phyloP scores from a whole-genome alignment of 1,284 basidiomycete genomes.

The Athelia psychrophila region DNA sequence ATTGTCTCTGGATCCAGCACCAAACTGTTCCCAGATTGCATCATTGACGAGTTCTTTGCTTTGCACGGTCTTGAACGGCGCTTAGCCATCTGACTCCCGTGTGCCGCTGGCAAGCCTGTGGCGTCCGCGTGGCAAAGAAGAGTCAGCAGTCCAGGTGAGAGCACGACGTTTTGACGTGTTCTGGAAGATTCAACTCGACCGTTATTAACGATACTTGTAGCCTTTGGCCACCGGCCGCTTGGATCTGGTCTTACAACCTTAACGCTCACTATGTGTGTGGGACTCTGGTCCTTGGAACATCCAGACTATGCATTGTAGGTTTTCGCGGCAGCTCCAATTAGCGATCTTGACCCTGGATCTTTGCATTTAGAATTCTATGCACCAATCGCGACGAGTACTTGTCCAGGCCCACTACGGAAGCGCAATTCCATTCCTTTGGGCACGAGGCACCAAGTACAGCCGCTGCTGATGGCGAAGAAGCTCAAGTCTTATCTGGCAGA shows the following conservation, averaged over 20 bases:
- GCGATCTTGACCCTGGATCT: constrained; percentile 7
- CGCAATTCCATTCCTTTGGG: constrained; percentile 59
- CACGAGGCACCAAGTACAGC: constrained; percentile 14
- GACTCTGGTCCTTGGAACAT: constrained; percentile 71
- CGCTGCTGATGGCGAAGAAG: constrained; percentile 19
- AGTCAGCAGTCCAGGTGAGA: not conserved
- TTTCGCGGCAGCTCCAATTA: constrained; percentile 6
- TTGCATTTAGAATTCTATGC: constrained; percentile 56
- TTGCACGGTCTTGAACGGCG: not conserved
- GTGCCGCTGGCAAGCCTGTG: too few relatives aligned
- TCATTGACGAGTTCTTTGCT: too few relatives aligned
- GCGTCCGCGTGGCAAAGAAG: too few relatives aligned
- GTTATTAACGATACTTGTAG: not conserved
- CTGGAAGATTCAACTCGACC: not conserved
- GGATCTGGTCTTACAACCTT: not conserved
- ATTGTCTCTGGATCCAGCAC: too few relatives aligned
- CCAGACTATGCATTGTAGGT: constrained; percentile 76
- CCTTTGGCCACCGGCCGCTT: not conserved
- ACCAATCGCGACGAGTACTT: constrained; percentile 77
- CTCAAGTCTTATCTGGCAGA: constrained; percentile 63
- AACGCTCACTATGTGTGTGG: constrained; percentile 63
- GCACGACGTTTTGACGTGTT: not conserved
- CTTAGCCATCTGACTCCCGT: too few relatives aligned
- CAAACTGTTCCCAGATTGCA: too few relatives aligned
- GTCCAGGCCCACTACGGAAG: constrained; percentile 59